These are phyloP conservation scores for Globisporangium apiculatum DNA, from an alignment of 352 stramenopile species.

Conservation along the genomic window DNA sequence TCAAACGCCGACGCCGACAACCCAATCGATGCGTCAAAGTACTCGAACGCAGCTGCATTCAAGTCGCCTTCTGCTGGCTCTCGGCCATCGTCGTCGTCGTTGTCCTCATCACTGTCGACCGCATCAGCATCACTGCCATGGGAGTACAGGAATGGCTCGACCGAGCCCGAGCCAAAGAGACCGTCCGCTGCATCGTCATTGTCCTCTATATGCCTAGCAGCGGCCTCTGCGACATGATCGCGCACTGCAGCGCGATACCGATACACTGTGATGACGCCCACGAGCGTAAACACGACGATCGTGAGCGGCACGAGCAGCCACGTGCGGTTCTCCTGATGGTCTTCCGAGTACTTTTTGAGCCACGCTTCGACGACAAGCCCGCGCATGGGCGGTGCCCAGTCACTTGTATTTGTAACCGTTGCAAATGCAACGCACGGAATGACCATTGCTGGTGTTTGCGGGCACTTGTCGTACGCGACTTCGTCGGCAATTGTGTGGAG, in stretches of 20 bases:
- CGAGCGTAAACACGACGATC: slow-evolving; percentile 40
- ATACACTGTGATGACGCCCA: slow-evolving; percentile 40
- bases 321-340: slow-evolving; percentile 40
- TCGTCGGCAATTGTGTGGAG: slow-evolving; percentile 39
- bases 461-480: slow-evolving; percentile 43
- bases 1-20: slow-evolving; percentile 51
- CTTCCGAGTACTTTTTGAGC: slow-evolving; percentile 44
- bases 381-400: slow-evolving; percentile 29
- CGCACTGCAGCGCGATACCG: slow-evolving; percentile 38
- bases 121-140: not conserved
- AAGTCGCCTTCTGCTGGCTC: slow-evolving; percentile 25
- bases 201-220: slow-evolving; percentile 15
- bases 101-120: not conserved
- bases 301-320: slow-evolving; percentile 55
- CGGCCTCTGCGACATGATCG: slow-evolving; percentile 20
- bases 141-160: slow-evolving; percentile 29
- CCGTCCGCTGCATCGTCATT: slow-evolving; percentile 24
- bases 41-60: slow-evolving; percentile 41
- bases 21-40: slow-evolving; percentile 53
- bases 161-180: slow-evolving; percentile 35
- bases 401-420: slow-evolving; percentile 16
- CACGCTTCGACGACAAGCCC: slow-evolving; percentile 35
- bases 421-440: slow-evolving; percentile 42
- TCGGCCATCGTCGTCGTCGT: slow-evolving; percentile 3
- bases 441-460: slow-evolving; percentile 35